Percentiles rank a stretch among this genome's conserved stretches.
These are phyloP conservation scores for Hansenula lynferdii DNA, from an alignment of 1,139 yeast genomes.

Conservation along the genomic window DNA sequence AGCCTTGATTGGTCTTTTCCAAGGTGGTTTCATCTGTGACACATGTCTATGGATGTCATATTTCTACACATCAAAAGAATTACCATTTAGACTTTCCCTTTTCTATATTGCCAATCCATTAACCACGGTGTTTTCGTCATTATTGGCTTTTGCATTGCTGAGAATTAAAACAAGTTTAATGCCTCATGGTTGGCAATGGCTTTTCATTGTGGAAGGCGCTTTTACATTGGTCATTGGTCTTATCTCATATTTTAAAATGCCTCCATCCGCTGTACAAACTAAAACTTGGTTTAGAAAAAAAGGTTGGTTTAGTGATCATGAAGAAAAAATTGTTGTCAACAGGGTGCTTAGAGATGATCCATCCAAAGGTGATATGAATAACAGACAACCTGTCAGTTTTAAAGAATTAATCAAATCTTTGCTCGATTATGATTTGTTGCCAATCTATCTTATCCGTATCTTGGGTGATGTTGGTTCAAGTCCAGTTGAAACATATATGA, in stretches of 20 bases:
- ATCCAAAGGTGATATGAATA: neutral
- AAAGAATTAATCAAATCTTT: neutral
- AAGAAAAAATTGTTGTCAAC: neutral
- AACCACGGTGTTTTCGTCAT: neutral
- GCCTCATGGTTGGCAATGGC: slow-evolving; percentile 28
- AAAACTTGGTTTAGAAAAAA: neutral
- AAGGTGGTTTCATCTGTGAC: neutral
- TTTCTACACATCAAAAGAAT: neutral
- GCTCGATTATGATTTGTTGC: neutral
- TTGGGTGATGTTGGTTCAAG: neutral
- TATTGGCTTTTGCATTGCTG: neutral
- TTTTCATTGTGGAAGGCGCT: slow-evolving; percentile 23
- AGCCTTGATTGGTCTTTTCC: neutral
- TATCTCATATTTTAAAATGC: neutral
- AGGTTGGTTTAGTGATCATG: neutral
- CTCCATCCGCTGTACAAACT: neutral
- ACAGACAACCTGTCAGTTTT: neutral
- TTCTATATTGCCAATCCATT: neutral
- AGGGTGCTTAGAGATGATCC: slow-evolving; percentile 26
- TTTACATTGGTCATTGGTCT: neutral
- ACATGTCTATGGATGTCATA: neutral
- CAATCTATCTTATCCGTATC: neutral
- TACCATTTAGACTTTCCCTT: neutral
- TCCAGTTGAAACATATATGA: neutral
- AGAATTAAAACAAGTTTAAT: neutral